These are phyloP conservation scores for Apiotrichum akiyoshidainum DNA, from an alignment of 1,284 basidiomycete species.

Conservation along the genomic window DNA sequence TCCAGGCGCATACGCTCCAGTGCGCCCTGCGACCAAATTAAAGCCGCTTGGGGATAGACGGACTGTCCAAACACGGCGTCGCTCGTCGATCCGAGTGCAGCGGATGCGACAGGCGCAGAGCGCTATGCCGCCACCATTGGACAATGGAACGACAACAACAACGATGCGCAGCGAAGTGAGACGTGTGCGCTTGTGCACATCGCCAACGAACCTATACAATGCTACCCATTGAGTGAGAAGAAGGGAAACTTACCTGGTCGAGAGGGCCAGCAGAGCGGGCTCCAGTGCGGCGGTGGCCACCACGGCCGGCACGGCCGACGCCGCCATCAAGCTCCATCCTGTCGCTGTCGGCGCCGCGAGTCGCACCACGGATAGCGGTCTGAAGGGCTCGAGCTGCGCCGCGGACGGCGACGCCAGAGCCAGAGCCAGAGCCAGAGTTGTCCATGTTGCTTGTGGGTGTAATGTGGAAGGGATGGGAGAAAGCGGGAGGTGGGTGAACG, in stretches of 20 bases:
- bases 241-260: conserved; percentile 36
- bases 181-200: too few relatives aligned
- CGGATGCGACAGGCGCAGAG: background rate
- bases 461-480: background rate
- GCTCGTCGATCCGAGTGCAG: background rate
- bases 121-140: background rate
- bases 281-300: conserved; percentile 15
- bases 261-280: conserved; percentile 30
- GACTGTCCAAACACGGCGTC: background rate
- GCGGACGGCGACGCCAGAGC: conserved; percentile 7
- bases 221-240: background rate
- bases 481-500: background rate
- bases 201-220: background rate
- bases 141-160: background rate
- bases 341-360: conserved; percentile 24
- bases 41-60: background rate
- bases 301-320: conserved; percentile 23
- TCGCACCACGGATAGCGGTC: conserved; percentile 36
- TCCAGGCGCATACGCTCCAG: background rate
- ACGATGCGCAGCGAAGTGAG: too few relatives aligned
- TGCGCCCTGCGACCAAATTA: background rate
- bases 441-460: background rate
- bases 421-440: background rate
- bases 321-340: conserved; percentile 41
- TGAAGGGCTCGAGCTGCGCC: conserved; percentile 11